Base-by-base conservation (phyloP, 2,329 filamentous ascomycete species). In the Fusarium illudens region DNA sequence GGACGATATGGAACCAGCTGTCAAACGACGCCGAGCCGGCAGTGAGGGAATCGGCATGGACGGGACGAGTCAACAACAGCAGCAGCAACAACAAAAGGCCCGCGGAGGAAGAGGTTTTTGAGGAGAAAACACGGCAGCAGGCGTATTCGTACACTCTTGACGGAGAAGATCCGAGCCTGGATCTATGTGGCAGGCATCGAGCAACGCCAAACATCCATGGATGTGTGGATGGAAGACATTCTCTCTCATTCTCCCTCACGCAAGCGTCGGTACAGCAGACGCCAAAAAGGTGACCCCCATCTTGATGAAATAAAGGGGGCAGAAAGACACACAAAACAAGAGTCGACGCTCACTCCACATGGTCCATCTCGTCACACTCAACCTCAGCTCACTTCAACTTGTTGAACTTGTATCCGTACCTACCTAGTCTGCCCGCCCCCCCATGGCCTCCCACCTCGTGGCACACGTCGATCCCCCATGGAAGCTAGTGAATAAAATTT, bases 381-480 rank as follows among this genome's bases (percentile, higher is more conserved):
- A 6, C 7, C 46, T 49, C 46, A 29, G 46, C 27, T 30, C 46
- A 49, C 46, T 30, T 29, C 44, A 48, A 12, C 39, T 37, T 37
- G 36, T 13, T n/a, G n/a, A n/a, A 42, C 10, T 34, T 25, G 13
- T 19, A 32, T 20, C 27, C 12, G 27, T 49, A 32, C 46, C 25
- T 49, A 20, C 46, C 25, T 49, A 20, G 29, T 49, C 29, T 20
- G 11, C 15, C 25, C 25, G n/a, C 9, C 22, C 25, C 44, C 27
- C 46, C 44, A 49, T 49, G 46, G 39, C 13, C 46, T 49, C 46
- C 19, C 48, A 33, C 48, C 48, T 51, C 48, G 48, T 51, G 48
- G 48, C 48, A 51, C 48, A 34, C 48, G 48, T 32, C 48, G 48
- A 51, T 51, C 48, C 48, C 48, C 48, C 48, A 37, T 37, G 11